Conservation (phyloP, 2,329 filamentous ascomycete genomes). For the Venturia carpophila region DNA sequence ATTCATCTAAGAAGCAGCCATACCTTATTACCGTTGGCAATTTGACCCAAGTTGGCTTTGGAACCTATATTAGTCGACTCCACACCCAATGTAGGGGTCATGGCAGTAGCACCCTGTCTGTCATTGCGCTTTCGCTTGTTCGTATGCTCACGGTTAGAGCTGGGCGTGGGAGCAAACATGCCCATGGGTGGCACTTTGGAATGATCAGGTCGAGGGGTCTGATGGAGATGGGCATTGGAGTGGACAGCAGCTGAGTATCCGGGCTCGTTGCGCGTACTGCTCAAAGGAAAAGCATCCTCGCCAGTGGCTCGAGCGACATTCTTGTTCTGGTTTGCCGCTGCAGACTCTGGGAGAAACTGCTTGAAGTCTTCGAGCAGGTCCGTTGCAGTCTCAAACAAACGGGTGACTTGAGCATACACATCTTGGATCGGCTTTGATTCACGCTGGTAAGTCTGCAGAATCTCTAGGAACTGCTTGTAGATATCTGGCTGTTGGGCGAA, state of each 20-base stretch:
- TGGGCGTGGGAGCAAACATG: constrained; percentile 80
- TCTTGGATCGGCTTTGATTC: constrained; percentile 98
- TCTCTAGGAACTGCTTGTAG: constrained; percentile 98
- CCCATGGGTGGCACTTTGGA: constrained; percentile 75
- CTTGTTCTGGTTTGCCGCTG: constrained; percentile 58
- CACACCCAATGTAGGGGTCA: constrained; percentile 21
- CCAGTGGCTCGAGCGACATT: constrained; percentile 50
- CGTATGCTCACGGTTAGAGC: constrained; percentile 64
- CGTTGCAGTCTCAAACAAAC: constrained; percentile 83
- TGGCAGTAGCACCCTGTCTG: constrained; percentile 36
- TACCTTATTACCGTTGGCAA: constrained; percentile 45
- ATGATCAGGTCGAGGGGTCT: constrained; percentile 39
- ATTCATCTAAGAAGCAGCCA: not conserved
- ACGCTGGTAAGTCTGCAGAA: constrained; percentile 93
- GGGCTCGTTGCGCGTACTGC: constrained; percentile 52
- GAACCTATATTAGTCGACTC: constrained; percentile 4
- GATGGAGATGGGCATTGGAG: constrained; percentile 35
- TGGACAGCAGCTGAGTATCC: constrained; percentile 33
- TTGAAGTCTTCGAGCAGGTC: constrained; percentile 98
- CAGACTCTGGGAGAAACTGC: constrained; percentile 91
- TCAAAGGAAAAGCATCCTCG: constrained; percentile 50
- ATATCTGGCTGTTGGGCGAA: constrained; percentile 96
- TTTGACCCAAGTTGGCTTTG: constrained; percentile 31
- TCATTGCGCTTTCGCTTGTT: constrained; percentile 75
- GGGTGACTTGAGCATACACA: constrained; percentile 94